Conservation (phyloP, 1,284 basidiomycete species). For the Flammula alnicola region DNA sequence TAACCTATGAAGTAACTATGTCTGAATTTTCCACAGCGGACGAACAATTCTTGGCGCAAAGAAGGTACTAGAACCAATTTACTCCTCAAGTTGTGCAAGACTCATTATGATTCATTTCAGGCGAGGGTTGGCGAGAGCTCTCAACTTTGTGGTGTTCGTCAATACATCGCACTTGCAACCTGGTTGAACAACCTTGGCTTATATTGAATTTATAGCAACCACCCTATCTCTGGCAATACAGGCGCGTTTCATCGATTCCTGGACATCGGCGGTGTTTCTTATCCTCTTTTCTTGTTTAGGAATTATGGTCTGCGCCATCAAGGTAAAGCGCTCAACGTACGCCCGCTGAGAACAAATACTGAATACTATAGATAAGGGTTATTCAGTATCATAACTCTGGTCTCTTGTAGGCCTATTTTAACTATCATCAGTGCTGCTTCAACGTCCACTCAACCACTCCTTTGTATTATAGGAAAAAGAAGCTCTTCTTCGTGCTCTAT, state of each 20-base stretch:
- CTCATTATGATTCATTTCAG: slow-evolving; percentile 39
- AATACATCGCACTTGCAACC: background rate
- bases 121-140: slow-evolving; percentile 80
- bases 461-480: slow-evolving; percentile 79
- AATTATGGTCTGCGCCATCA: slow-evolving; percentile 91
- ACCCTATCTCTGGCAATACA: slow-evolving; percentile 94
- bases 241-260: slow-evolving; percentile 50
- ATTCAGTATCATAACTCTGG: slow-evolving; percentile 94
- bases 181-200: slow-evolving; percentile 5
- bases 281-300: slow-evolving; percentile 50
- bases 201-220: slow-evolving; percentile 64
- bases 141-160: slow-evolving; percentile 78
- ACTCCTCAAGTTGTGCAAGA: background rate
- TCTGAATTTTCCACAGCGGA: slow-evolving; percentile 58
- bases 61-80: slow-evolving; percentile 54
- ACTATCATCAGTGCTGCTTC: background rate
- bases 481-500: slow-evolving; percentile 87
- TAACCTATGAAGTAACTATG: background rate
- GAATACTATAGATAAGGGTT: slow-evolving; percentile 88
- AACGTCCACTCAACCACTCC: background rate
- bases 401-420: slow-evolving; percentile 63
- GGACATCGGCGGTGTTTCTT: background rate
- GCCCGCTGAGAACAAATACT: slow-evolving; percentile 47
- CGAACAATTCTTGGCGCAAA: slow-evolving; percentile 86
- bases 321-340: slow-evolving; percentile 53